Percentiles rank a stretch among this genome's conserved stretches.
Evolutionary conservation across 257 asterid species (phyloP).

Genomic region (Penstemon eatonii): DNA sequence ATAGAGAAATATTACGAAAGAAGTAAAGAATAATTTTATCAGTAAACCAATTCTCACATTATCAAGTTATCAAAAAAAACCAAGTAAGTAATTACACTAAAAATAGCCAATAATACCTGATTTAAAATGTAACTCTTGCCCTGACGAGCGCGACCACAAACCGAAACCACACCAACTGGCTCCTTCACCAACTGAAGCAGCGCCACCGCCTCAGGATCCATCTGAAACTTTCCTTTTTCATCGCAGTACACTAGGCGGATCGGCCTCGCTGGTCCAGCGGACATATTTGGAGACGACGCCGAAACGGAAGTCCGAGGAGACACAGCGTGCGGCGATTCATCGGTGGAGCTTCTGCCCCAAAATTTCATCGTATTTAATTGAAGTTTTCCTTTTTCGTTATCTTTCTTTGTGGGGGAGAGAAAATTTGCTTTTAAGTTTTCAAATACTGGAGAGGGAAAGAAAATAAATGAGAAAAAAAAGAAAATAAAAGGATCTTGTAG

Average conservation of each 20-base stretch:
- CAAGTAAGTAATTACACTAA: neutral
- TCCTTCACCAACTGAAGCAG: slow-evolving; percentile 89
- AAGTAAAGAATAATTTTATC: neutral
- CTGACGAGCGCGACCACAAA: slow-evolving; percentile 99
- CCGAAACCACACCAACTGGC: slow-evolving; percentile 95
- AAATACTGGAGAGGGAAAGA: slow-evolving; percentile 39
- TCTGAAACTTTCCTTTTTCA: slow-evolving; percentile 80
- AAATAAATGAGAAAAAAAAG: neutral
- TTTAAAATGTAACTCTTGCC: slow-evolving; percentile 91
- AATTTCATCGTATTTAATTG: slow-evolving; percentile 48
- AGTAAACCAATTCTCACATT: neutral
- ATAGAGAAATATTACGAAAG: neutral
- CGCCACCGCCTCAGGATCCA: slow-evolving; percentile 96
- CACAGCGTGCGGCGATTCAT: slow-evolving; percentile 57
- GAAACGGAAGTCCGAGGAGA: slow-evolving; percentile 48
- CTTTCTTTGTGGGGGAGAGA: slow-evolving; percentile 9
- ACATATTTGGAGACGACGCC: slow-evolving; percentile 38
- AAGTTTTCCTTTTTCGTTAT: neutral
- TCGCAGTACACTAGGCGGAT: slow-evolving; percentile 88
- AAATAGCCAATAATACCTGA: slow-evolving; percentile 51
- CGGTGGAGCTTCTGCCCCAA: slow-evolving; percentile 46
- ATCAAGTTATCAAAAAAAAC: slow-evolving; percentile 1
- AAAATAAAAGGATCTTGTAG: neutral
- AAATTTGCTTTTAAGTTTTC: slow-evolving; percentile 11
- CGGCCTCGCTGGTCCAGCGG: slow-evolving; percentile 84